Evolutionary conservation across 2,329 filamentous ascomycete genomes (phyloP).

Genomic region (Diaporthe nobilis): DNA sequence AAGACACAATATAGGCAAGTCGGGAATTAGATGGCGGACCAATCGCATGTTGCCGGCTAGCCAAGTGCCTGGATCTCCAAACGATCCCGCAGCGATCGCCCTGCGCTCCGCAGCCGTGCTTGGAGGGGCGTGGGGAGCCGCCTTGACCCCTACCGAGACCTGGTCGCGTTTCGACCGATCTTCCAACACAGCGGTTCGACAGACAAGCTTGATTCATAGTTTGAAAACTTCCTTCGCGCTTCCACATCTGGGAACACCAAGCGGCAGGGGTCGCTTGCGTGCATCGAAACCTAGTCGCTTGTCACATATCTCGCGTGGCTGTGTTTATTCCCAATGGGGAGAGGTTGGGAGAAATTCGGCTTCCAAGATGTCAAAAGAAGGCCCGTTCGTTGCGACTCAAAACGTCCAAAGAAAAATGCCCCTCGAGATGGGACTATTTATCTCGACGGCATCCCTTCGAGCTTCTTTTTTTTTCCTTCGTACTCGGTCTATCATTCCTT

Average conservation of each 20-base stretch:
- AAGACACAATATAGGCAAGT: neutral
- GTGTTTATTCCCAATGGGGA: conserved; percentile 18
- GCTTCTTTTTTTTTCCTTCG: neutral
- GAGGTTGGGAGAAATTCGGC: conserved; percentile 21
- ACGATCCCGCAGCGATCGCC: conserved; percentile 23
- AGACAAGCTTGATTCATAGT: conserved; percentile 25
- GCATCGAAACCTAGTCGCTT: conserved; percentile 1
- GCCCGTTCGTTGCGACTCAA: conserved; percentile 30
- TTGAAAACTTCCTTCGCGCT: neutral
- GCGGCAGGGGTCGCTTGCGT: conserved; percentile 20
- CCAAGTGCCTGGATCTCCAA: conserved; percentile 25
- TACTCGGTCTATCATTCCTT: neutral
- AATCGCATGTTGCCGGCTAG: conserved; percentile 6
- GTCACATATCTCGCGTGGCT: conserved; percentile 20
- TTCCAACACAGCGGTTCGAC: conserved; percentile 35
- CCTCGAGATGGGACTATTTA: conserved; percentile 24
- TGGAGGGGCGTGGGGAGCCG: conserved; percentile 18
- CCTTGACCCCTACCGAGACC: conserved; percentile 32
- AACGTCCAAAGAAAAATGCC: conserved; percentile 19
- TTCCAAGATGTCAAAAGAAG: conserved; percentile 31
- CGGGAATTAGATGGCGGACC: conserved; percentile 12
- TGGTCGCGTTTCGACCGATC: conserved; percentile 38
- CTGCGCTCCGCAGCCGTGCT: neutral
- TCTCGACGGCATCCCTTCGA: conserved; percentile 17
- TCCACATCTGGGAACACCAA: conserved; percentile 23